A percentile compares a stretch with the other conserved stretches of the same genome.
Evolutionary conservation across 371 early-diverging fungal genomes (phyloP).

Genomic region (Mortierella sp.): DNA sequence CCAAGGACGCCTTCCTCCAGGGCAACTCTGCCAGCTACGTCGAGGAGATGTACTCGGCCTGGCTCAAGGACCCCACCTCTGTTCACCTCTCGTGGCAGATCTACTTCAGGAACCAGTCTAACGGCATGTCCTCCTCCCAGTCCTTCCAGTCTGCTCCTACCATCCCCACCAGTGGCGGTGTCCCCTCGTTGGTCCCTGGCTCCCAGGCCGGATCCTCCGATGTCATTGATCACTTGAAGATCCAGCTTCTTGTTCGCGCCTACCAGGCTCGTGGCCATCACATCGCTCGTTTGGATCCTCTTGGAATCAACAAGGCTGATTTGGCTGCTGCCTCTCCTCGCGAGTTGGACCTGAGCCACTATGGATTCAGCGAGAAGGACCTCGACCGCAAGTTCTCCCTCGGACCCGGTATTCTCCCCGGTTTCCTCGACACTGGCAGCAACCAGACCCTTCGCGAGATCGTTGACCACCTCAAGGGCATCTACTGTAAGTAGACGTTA

Average conservation of each 20-base stretch:
- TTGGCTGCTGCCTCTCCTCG: slow-evolving; percentile 73
- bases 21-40: slow-evolving; percentile 89
- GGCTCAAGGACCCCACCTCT: slow-evolving; percentile 89
- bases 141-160: slow-evolving; percentile 89
- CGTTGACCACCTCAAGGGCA: slow-evolving; percentile 81
- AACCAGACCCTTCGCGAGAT: slow-evolving; percentile 91
- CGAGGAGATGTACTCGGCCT: slow-evolving; percentile 97
- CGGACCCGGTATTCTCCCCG: slow-evolving; percentile 96
- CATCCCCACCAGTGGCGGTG: slow-evolving; percentile 79
- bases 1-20: slow-evolving; percentile 77
- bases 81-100: slow-evolving; percentile 98
- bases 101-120: slow-evolving; percentile 93
- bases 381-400: slow-evolving; percentile 91
- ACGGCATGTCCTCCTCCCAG: slow-evolving; percentile 75
- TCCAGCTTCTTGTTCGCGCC: slow-evolving; percentile 97
- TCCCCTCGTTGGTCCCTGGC: slow-evolving; percentile 70
- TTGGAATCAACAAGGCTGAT: slow-evolving; percentile 84
- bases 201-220: slow-evolving; percentile 64
- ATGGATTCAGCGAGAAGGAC: slow-evolving; percentile 95
- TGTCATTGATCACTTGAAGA: slow-evolving; percentile 96
- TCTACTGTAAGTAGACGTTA: slow-evolving; percentile 80
- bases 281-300: slow-evolving; percentile 94
- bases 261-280: slow-evolving; percentile 98
- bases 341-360: slow-evolving; percentile 90
- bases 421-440: slow-evolving; percentile 75